Percentiles rank a stretch among this genome's conserved stretches.
phyloP scores from a whole-genome alignment of 2,329 filamentous ascomycete species.

The Aureobasidium pullulans region DNA sequence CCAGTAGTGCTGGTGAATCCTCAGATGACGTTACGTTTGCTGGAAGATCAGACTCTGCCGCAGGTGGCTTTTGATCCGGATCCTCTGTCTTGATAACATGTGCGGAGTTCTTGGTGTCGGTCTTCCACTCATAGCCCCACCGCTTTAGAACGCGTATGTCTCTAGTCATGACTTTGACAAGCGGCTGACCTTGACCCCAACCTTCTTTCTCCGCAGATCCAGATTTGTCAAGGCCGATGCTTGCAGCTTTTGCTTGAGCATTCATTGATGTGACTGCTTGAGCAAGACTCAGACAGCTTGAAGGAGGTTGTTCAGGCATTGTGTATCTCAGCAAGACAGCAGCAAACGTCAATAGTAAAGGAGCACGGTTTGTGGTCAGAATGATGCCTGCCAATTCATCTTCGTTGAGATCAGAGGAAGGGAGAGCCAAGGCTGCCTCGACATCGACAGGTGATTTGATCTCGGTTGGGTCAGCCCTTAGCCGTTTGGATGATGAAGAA shows the following conservation, averaged over 20 bases:
- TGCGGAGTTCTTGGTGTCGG: slow-evolving; percentile 29
- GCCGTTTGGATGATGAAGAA: slow-evolving; percentile 18
- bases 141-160: slow-evolving; percentile 69
- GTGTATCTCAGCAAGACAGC: slow-evolving; percentile 67
- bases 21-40: slow-evolving; percentile 14
- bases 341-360: slow-evolving; percentile 73
- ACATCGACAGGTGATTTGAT: slow-evolving; percentile 45
- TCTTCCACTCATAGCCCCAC: slow-evolving; percentile 60
- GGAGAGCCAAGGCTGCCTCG: slow-evolving; percentile 56
- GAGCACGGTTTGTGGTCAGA: slow-evolving; percentile 71
- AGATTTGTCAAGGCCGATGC: slow-evolving; percentile 59
- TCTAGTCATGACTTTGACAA: slow-evolving; percentile 63
- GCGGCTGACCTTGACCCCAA: slow-evolving; percentile 69
- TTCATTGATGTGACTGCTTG: slow-evolving; percentile 81
- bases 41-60: background rate
- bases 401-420: slow-evolving; percentile 48
- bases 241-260: slow-evolving; percentile 67
- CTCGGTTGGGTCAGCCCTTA: slow-evolving; percentile 15
- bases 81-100: background rate
- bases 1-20: slow-evolving; percentile 48
- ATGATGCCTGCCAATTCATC: slow-evolving; percentile 50
- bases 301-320: slow-evolving; percentile 77
- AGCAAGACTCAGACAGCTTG: slow-evolving; percentile 73
- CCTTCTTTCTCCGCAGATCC: slow-evolving; percentile 61
- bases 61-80: slow-evolving; percentile 2